These are phyloP conservation scores for Ogataea saltuana DNA, from an alignment of 805 yeast genomes.

Conservation along the genomic window DNA sequence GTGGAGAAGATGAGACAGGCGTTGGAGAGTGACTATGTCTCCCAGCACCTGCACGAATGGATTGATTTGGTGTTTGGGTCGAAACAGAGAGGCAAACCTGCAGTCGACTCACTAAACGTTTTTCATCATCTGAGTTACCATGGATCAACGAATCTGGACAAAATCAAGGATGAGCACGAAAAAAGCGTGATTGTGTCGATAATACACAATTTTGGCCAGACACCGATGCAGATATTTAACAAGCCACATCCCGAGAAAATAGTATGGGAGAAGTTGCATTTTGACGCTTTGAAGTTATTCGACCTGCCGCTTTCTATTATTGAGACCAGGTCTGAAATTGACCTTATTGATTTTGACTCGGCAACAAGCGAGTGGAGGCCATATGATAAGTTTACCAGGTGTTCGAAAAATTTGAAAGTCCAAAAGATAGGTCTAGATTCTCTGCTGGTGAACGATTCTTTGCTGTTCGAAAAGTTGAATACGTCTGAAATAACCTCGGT, in stretches of 20 bases:
- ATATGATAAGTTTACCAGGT: constrained; percentile 24
- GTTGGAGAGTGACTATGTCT: constrained; percentile 77
- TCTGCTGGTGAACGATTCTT: constrained; percentile 39
- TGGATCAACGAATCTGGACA: constrained; percentile 78
- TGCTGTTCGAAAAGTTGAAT: constrained; percentile 45
- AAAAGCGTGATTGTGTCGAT: constrained; percentile 76
- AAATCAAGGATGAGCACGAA: constrained; percentile 71
- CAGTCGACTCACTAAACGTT: constrained; percentile 67
- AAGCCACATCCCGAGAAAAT: constrained; percentile 63
- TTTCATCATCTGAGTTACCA: constrained; percentile 83
- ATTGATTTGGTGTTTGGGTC: constrained; percentile 81
- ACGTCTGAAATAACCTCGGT: constrained; percentile 40
- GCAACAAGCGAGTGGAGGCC: constrained; percentile 53
- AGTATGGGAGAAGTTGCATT: constrained; percentile 38
- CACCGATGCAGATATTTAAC: constrained; percentile 71
- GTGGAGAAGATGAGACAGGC: constrained; percentile 79
- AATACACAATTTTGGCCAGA: constrained; percentile 90
- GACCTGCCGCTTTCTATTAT: constrained; percentile 41
- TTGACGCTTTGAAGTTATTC: constrained; percentile 35
- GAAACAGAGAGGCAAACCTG: constrained; percentile 73
- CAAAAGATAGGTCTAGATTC: constrained; percentile 14
- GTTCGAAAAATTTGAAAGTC: constrained; percentile 11
- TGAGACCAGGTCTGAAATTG: constrained; percentile 44
- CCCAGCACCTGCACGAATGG: constrained; percentile 77
- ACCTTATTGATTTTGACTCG: constrained; percentile 45